phyloP scores from a whole-genome alignment of 768 basidiomycete genomes.

The Podaxis rugospora region DNA sequence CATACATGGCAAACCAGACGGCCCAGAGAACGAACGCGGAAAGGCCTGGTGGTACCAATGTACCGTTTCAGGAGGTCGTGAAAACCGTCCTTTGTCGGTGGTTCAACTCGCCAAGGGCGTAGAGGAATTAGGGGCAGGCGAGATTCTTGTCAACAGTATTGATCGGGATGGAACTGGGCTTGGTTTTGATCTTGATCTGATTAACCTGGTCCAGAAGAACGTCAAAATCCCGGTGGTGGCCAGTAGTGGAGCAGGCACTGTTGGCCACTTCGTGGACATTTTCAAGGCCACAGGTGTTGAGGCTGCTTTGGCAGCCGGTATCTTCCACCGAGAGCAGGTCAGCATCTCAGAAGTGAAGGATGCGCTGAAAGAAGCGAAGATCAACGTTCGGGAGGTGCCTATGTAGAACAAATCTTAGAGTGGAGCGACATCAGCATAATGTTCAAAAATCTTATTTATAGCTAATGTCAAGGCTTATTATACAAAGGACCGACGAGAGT shows the following conservation, averaged over 20 bases:
- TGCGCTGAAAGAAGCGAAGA: slow-evolving; percentile 37
- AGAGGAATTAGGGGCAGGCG: slow-evolving; percentile 90
- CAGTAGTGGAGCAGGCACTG: slow-evolving; percentile 86
- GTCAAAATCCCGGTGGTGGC: slow-evolving; percentile 93
- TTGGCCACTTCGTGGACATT: slow-evolving; percentile 82
- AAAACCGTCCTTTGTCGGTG: slow-evolving; percentile 77
- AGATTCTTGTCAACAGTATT: slow-evolving; percentile 93
- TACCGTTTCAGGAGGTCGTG: slow-evolving; percentile 91
- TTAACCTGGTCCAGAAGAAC: slow-evolving; percentile 66
- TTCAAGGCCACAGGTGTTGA: slow-evolving; percentile 79
- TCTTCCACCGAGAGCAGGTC: slow-evolving; percentile 92
- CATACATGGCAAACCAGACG: slow-evolving; percentile 40
- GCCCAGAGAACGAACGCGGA: slow-evolving; percentile 52
- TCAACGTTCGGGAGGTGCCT: slow-evolving; percentile 38
- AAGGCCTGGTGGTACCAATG: slow-evolving; percentile 99
- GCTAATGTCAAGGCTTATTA: slow-evolving; percentile 3
- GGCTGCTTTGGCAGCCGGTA: slow-evolving; percentile 93
- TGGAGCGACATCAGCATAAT: background rate
- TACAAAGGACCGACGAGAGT: slow-evolving; percentile 3
- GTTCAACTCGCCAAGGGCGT: slow-evolving; percentile 89
- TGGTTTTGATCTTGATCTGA: slow-evolving; percentile 86
- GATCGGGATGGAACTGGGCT: slow-evolving; percentile 92
- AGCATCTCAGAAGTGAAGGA: slow-evolving; percentile 77
- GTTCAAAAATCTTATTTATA: background rate
- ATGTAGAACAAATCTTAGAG: background rate